Evolutionary conservation across 2,329 filamentous ascomycete genomes (phyloP).

Genomic region (Fusarium illudens): DNA sequence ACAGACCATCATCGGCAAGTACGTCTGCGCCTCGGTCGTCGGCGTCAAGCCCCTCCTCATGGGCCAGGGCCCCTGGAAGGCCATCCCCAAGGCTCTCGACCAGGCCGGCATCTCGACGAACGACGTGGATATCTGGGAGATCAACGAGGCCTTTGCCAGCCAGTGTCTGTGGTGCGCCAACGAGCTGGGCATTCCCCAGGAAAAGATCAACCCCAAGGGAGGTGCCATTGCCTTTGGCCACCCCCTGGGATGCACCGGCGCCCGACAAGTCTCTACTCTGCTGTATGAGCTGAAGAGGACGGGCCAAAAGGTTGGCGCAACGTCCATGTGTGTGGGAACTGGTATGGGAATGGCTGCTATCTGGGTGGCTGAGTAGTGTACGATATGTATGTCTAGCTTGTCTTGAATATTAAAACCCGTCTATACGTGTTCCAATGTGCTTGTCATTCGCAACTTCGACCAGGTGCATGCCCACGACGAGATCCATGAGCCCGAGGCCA

Average conservation of each 20-base stretch:
- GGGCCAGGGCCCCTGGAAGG: slow-evolving; percentile 95
- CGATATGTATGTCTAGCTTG: slow-evolving; percentile 32
- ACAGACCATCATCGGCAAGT: slow-evolving; percentile 92
- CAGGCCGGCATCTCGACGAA: slow-evolving; percentile 87
- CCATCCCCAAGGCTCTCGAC: slow-evolving; percentile 89
- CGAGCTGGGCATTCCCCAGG: slow-evolving; percentile 80
- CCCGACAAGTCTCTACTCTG: slow-evolving; percentile 90
- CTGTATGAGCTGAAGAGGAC: slow-evolving; percentile 89
- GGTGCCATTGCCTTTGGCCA: slow-evolving; percentile 97
- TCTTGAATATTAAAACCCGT: slow-evolving; percentile 59
- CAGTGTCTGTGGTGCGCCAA: slow-evolving; percentile 95
- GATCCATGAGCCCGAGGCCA: slow-evolving; percentile 71
- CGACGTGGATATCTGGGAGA: slow-evolving; percentile 97
- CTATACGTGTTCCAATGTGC: slow-evolving; percentile 62
- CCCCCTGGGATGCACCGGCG: slow-evolving; percentile 92
- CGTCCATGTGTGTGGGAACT: slow-evolving; percentile 95
- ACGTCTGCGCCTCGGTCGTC: slow-evolving; percentile 82
- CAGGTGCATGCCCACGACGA: slow-evolving; percentile 68
- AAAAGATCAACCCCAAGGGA: slow-evolving; percentile 97
- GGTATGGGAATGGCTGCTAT: slow-evolving; percentile 98
- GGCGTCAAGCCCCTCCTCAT: slow-evolving; percentile 94
- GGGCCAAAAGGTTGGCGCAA: slow-evolving; percentile 86
- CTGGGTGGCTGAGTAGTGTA: slow-evolving; percentile 86
- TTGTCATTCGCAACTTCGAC: slow-evolving; percentile 64
- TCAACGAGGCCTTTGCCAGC: slow-evolving; percentile 98